Evolutionary conservation across 257 asterid genomes (phyloP), one percentile per base, ranked within the genome.

Genomic region (Ophiorrhiza pumila): DNA sequence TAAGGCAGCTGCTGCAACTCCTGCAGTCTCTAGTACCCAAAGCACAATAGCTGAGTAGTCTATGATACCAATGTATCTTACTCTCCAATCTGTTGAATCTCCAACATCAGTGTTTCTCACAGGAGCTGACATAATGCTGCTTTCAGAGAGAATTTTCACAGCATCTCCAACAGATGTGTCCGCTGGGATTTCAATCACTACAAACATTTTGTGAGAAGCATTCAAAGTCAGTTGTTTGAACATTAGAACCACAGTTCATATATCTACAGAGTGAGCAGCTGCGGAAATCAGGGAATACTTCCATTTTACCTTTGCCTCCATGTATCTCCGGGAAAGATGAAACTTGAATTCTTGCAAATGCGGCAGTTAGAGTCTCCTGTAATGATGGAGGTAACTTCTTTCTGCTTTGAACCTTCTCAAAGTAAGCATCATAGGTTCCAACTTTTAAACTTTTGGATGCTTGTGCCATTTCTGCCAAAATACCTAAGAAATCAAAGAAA

Each of bases 21-120:
- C 96, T 0, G 96, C 97, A 35, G 85, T 86, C 80, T 91, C 96
- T 71, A 93, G 78, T 77, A 89, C 96, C 96, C 94, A 91, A 35
- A 91, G 91, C 20, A 91, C 88, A 31, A 93, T 82, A 23, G 96
- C 96, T 0, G 97, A 81, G 82, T 89, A 93, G 81, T 93, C 98
- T 31, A 91, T 80, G 17, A 91, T 78, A 9, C 97, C 96, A 77
- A 94, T 65, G 76, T 91, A 91, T 47, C 86, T 79, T 3, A 78
- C 85, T n/a, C 94, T 80, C 96, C 98, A 93, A 72, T 91, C 94
- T 34, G 41, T 27, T 46, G 82, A 78, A 55, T 74, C 79, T 37
- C 25, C 80, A 22, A 82, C 71, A 0, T 77, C 91, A 4, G 91
- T 87, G 71, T 94, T 83, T 41, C 80, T 80, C 8, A 90, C 97